phyloP scores from a whole-genome alignment of 768 basidiomycete species.

The Postia placenta region DNA sequence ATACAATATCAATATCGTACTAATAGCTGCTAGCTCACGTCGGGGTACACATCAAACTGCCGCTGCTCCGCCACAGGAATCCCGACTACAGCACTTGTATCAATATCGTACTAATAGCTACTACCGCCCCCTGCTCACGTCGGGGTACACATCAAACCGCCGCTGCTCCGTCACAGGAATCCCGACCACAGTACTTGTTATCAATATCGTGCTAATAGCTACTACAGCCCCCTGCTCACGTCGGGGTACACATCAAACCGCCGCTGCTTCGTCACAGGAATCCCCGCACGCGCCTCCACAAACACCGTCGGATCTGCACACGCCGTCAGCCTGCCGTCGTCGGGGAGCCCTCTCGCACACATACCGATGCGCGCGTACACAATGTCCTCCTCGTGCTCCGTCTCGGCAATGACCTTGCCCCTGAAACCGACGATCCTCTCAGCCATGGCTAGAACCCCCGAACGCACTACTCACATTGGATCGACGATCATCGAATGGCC shows the following conservation, averaged over 20 bases:
- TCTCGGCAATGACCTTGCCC: constrained; percentile 68
- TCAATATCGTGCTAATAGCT: neutral
- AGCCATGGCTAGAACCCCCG: neutral
- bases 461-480: constrained; percentile 57
- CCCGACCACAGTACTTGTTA: neutral
- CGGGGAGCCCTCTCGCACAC: too few relatives aligned
- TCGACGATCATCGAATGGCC: constrained; percentile 90
- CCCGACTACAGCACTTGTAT: too few relatives aligned
- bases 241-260: constrained; percentile 91
- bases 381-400: constrained; percentile 73
- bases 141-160: constrained; percentile 87
- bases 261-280: constrained; percentile 89
- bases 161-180: constrained; percentile 41
- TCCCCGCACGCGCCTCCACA: constrained; percentile 64
- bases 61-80: too few relatives aligned
- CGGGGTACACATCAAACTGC: too few relatives aligned
- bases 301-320: constrained; percentile 57
- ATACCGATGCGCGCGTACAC: constrained; percentile 77
- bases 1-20: too few relatives aligned
- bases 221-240: constrained; percentile 36
- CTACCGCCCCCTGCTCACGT: constrained; percentile 43
- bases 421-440: constrained; percentile 31
- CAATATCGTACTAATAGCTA: too few relatives aligned
- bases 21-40: too few relatives aligned
- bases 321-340: neutral